Conservation (phyloP, 352 stramenopile species). For the Phytophthora litchii region DNA sequence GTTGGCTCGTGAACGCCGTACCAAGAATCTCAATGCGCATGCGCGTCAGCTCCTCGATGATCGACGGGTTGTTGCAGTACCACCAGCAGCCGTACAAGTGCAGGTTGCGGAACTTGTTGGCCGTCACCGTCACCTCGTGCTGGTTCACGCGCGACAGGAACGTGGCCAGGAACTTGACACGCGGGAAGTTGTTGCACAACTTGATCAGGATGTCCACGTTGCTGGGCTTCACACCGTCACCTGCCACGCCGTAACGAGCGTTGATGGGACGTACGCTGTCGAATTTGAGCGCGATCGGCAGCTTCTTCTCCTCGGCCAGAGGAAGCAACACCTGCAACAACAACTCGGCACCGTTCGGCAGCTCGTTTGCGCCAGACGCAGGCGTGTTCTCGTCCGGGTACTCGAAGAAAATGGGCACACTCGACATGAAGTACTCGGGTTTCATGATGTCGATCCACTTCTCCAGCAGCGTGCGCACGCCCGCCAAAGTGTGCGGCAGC, state of each 20-base stretch:
- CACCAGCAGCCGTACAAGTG: conserved; percentile 95
- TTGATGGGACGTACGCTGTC: conserved; percentile 91
- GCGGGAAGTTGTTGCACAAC: conserved; percentile 88
- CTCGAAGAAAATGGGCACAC: conserved; percentile 91
- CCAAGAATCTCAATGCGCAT: conserved; percentile 95
- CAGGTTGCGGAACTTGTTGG: conserved; percentile 94
- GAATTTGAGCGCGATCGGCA: conserved; percentile 95
- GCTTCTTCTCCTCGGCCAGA: conserved; percentile 84
- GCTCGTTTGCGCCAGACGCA: conserved; percentile 16
- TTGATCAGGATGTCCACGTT: conserved; percentile 88
- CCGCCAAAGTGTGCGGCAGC: conserved; percentile 74
- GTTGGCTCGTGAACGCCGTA: conserved; percentile 93
- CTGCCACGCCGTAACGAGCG: conserved; percentile 72
- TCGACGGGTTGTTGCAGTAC: conserved; percentile 97
- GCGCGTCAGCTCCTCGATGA: conserved; percentile 87
- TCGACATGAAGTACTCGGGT: conserved; percentile 95
- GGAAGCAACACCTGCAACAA: conserved; percentile 91
- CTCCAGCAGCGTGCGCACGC: conserved; percentile 80
- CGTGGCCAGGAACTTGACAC: conserved; percentile 95
- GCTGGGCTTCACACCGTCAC: conserved; percentile 92
- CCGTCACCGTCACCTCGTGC: conserved; percentile 93
- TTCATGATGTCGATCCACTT: conserved; percentile 94
- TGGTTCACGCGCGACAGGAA: conserved; percentile 94
- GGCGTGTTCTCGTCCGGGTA: conserved; percentile 49
- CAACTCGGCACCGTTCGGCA: conserved; percentile 62